Base-by-base conservation (phyloP, 768 basidiomycete species). In the Hydnum rufescens region DNA sequence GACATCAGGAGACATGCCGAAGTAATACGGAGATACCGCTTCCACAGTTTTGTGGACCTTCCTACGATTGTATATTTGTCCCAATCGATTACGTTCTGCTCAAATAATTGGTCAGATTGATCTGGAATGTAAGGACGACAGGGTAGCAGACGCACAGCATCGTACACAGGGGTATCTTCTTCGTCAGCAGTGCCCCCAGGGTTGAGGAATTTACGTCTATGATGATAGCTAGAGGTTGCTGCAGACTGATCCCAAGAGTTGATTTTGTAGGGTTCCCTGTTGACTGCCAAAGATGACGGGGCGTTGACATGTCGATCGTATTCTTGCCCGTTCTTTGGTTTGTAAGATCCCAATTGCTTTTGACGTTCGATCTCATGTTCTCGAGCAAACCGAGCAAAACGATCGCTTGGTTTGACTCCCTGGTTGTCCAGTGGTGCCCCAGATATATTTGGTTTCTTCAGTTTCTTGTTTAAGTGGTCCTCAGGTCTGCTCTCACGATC, bases 51-150 rank as follows among this genome's bases (percentile, higher is more conserved):
- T 60, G 73, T 72, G 51, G 75, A 89, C 39, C 82, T 92, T 49
- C 95, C 95, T 53, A 93, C 88, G 60, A 99, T 96, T 4, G 92
- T 96, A 65, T 79, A 74, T 54, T 78, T 78, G 68, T 99, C 95
- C 95, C 95, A 99, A 63, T 92, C 81, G 51, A 89, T 80, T 5
- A 93, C 90, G 60, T 92, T 93, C 93, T 97, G 58, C 4, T 32
- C 42, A 42, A 29, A 19, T 8, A 60, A 55, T 52, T 58, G 39
- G 18, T 59, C 61, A 42, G 36, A 39, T 39, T 13, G 36, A 39
- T 39, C 36, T 22, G 36, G 13, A 39, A 1, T 13, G 13, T 13
- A 22, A 39, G 22, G n/a, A n/a, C n/a, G n/a, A n/a, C n/a, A n/a
- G n/a, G 36, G 22, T 39, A 39, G 36, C 13, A 39, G 13, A 22